phyloP scores from a whole-genome alignment of 2,329 filamentous ascomycete genomes.

The Fusarium multiceps region DNA sequence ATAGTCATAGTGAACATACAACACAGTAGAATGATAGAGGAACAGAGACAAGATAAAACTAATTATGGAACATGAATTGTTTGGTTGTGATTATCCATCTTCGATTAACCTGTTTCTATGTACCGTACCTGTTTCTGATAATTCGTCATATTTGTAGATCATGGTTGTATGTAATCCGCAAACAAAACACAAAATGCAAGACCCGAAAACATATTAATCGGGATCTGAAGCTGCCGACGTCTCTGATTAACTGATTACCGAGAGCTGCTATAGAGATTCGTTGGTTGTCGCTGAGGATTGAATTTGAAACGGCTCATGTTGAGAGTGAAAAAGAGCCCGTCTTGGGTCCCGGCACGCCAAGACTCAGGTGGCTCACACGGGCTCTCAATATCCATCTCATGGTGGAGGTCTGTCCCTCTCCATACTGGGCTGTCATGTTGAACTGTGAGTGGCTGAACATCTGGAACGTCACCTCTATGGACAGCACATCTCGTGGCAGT shows the following conservation, averaged over 20 bases:
- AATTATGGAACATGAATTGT: slow-evolving; percentile 17
- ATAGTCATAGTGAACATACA: background rate
- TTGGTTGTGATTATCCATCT: slow-evolving; percentile 1
- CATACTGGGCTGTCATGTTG: slow-evolving; percentile 2
- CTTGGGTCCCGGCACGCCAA: slow-evolving; percentile 26
- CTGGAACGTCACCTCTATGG: background rate
- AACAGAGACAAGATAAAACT: background rate
- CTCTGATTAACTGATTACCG: slow-evolving; percentile 7
- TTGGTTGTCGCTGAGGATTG: slow-evolving; percentile 8
- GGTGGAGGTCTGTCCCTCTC: slow-evolving; percentile 21
- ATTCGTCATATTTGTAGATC: slow-evolving; percentile 26
- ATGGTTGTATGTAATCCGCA: slow-evolving; percentile 1
- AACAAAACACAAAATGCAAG: slow-evolving; percentile 16
- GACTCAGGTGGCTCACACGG: slow-evolving; percentile 26
- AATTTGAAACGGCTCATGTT: slow-evolving; percentile 32
- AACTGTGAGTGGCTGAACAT: background rate
- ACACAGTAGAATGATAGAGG: slow-evolving; percentile 7
- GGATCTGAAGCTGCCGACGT: slow-evolving; percentile 30
- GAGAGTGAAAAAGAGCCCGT: slow-evolving; percentile 10
- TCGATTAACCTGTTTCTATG: background rate
- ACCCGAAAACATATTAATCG: slow-evolving; percentile 16
- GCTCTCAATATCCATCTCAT: slow-evolving; percentile 1
- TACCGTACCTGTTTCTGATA: background rate
- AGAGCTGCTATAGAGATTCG: background rate
- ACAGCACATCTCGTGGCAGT: slow-evolving; percentile 3